These are phyloP conservation scores for Fraxinus latifolia DNA, from an alignment of 305 asterid species.

Conservation along the genomic window DNA sequence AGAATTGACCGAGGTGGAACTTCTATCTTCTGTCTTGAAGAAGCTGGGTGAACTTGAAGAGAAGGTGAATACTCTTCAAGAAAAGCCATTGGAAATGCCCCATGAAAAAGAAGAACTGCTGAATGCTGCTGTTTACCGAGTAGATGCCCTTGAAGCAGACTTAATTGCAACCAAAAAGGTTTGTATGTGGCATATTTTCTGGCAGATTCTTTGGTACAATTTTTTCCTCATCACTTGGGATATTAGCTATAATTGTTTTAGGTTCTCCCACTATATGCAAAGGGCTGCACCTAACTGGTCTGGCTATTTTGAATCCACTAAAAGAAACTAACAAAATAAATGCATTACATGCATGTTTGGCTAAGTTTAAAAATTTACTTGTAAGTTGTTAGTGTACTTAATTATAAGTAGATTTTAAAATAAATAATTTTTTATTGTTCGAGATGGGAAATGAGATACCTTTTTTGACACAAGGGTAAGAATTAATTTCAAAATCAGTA, in stretches of 20 bases:
- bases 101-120: slow-evolving; percentile 89
- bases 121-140: slow-evolving; percentile 98
- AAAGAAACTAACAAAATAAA: neutral
- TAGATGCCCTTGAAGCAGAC: slow-evolving; percentile 98
- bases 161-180: slow-evolving; percentile 98
- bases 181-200: neutral
- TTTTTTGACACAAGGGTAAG: neutral
- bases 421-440: neutral
- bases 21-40: slow-evolving; percentile 67
- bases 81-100: slow-evolving; percentile 94
- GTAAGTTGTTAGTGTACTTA: neutral
- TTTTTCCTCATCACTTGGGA: neutral
- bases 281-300: neutral
- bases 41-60: slow-evolving; percentile 87
- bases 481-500: neutral
- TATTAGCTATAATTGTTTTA: neutral
- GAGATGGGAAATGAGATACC: neutral
- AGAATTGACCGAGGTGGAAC: slow-evolving; percentile 70
- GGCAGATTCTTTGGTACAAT: neutral
- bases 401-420: neutral
- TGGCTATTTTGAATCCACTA: neutral
- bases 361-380: neutral
- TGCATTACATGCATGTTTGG: neutral
- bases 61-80: slow-evolving; percentile 71
- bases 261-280: neutral